These are phyloP conservation scores for Sarocladiaceae sp. DNA, from an alignment of 2,329 filamentous ascomycete genomes.

Conservation along the genomic window DNA sequence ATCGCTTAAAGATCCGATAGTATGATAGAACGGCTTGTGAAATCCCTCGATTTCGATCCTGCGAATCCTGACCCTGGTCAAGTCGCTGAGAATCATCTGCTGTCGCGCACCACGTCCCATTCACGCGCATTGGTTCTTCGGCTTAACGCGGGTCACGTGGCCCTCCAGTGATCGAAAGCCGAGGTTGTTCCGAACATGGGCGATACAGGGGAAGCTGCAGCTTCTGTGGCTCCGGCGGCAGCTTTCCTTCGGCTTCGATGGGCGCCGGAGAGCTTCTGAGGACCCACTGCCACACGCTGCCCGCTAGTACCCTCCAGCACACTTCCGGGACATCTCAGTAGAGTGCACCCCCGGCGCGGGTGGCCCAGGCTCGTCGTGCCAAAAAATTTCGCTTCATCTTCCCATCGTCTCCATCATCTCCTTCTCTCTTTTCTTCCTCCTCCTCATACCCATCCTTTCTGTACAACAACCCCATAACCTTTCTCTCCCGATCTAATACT, in stretches of 20 bases:
- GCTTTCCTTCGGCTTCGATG: slow-evolving; percentile 37
- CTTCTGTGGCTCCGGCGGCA: slow-evolving; percentile 16
- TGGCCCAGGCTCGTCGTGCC: slow-evolving; percentile 15
- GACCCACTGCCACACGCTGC: slow-evolving; percentile 1
- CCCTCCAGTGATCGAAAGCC: neutral
- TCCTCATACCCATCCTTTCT: slow-evolving; percentile 17
- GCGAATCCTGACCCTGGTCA: too few relatives aligned
- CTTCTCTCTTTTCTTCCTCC: slow-evolving; percentile 20
- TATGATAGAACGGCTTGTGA: too few relatives aligned
- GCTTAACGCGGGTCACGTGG: neutral
- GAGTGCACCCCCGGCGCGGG: neutral
- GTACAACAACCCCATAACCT: slow-evolving; percentile 22
- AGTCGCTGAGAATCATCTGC: too few relatives aligned
- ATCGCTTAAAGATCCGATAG: too few relatives aligned
- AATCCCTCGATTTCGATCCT: too few relatives aligned
- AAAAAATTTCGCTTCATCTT: slow-evolving; percentile 30
- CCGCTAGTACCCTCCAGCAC: neutral
- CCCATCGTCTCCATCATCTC: slow-evolving; percentile 16
- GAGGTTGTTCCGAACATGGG: neutral
- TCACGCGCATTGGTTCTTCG: too few relatives aligned
- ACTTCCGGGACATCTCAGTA: neutral
- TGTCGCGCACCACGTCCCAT: too few relatives aligned
- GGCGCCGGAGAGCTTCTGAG: slow-evolving; percentile 8
- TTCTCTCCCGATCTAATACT: slow-evolving; percentile 16
- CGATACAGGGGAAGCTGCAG: neutral